Evolutionary conservation across 495 filamentous ascomycete genomes (phyloP).

Genomic region (Neurospora cerealis): DNA sequence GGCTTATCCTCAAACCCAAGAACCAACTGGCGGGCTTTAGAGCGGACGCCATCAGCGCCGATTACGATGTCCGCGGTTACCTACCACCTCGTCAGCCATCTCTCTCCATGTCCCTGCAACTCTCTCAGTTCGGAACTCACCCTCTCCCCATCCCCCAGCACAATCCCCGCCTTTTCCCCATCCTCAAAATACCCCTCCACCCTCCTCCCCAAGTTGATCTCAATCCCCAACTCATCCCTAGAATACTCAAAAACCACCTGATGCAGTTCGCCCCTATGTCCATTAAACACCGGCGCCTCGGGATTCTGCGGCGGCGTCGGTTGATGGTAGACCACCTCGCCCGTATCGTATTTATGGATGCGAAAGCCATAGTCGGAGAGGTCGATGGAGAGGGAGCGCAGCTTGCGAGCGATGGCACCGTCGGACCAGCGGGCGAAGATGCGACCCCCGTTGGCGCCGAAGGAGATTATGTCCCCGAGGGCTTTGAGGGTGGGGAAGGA

Average conservation of each 20-base stretch:
- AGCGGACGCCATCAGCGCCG: constrained; percentile 50
- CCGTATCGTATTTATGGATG: constrained; percentile 51
- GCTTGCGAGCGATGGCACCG: constrained; percentile 33
- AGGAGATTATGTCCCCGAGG: constrained; percentile 56
- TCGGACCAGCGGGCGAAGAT: constrained; percentile 44
- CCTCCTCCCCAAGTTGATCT: constrained; percentile 42
- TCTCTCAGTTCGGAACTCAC: no score
- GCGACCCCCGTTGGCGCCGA: constrained; percentile 49
- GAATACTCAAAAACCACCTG: constrained; percentile 50
- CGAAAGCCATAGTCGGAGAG: constrained; percentile 44
- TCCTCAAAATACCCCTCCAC: constrained; percentile 50
- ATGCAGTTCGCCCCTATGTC: constrained; percentile 50
- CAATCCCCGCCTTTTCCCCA: constrained; percentile 40
- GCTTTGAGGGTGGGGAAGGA: constrained; percentile 47
- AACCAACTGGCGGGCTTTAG: constrained; percentile 47
- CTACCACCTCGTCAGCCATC: constrained; percentile 5
- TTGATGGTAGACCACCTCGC: constrained; percentile 51
- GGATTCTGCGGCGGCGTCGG: constrained; percentile 29
- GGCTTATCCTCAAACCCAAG: constrained; percentile 51
- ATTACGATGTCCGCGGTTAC: constrained; percentile 45
- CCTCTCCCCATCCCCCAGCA: constrained; percentile 40
- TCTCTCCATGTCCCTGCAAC: no score
- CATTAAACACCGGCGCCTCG: constrained; percentile 50
- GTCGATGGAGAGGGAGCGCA: constrained; percentile 44
- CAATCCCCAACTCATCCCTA: constrained; percentile 42